Conservation (phyloP, 73 alveolate species). For the Paramecium sexaurelia region DNA sequence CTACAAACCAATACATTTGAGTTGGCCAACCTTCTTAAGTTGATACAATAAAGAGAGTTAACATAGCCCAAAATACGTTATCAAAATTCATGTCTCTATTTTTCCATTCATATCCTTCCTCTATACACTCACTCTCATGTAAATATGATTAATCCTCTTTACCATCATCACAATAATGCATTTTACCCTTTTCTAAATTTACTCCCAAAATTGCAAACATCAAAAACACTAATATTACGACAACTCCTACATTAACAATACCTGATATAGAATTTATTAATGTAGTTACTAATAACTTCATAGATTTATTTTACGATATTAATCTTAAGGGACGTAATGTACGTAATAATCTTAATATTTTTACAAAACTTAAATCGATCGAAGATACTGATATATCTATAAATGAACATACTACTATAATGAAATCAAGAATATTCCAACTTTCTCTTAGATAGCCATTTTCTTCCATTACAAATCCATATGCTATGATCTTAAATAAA, state of each 20-base stretch:
- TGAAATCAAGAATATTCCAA: slow-evolving; percentile 95
- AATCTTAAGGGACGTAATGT: slow-evolving; percentile 92
- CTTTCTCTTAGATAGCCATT: slow-evolving; percentile 88
- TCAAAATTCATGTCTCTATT: slow-evolving; percentile 80
- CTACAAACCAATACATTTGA: slow-evolving; percentile 75
- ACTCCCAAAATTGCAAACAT: slow-evolving; percentile 85
- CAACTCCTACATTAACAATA: slow-evolving; percentile 84
- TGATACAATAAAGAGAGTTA: slow-evolving; percentile 84
- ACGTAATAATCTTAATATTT: slow-evolving; percentile 89
- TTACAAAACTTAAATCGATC: slow-evolving; percentile 78
- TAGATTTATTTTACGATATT: slow-evolving; percentile 83
- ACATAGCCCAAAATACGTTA: slow-evolving; percentile 82
- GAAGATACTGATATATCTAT: slow-evolving; percentile 82
- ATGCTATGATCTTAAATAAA: slow-evolving; percentile 83
- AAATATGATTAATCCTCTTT: neutral
- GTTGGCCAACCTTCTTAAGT: slow-evolving; percentile 96
- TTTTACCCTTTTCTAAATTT: slow-evolving; percentile 79
- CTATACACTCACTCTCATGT: neutral
- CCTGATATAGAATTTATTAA: slow-evolving; percentile 86
- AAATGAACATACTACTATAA: slow-evolving; percentile 86
- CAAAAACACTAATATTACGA: slow-evolving; percentile 72
- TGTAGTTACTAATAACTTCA: slow-evolving; percentile 89
- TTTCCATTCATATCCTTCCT: slow-evolving; percentile 65
- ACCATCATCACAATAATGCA: slow-evolving; percentile 71
- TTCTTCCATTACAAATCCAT: slow-evolving; percentile 90